phyloP scores from a whole-genome alignment of 2,329 filamentous ascomycete genomes.

The Botrytis aclada region DNA sequence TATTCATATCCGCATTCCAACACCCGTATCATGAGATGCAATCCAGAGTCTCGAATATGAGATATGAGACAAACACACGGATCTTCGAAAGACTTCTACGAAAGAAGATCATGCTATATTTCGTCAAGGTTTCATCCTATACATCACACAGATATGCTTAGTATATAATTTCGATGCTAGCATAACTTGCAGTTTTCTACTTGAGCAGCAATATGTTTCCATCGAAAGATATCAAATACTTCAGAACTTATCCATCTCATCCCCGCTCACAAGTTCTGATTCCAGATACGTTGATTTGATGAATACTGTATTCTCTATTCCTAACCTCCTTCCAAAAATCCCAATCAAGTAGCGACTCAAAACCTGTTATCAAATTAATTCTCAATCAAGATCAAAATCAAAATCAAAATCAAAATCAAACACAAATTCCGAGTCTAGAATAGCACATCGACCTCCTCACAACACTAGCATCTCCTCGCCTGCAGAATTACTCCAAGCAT shows the following conservation, averaged over 20 bases:
- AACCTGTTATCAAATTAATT: background rate
- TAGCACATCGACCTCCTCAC: background rate
- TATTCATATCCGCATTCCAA: no score
- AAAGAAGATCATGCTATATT: no score
- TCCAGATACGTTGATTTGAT: background rate
- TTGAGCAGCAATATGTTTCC: background rate
- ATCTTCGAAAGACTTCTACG: no score
- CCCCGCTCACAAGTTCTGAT: background rate
- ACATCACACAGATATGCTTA: rapidly evolving
- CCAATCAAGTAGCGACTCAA: background rate
- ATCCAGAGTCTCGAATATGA: no score
- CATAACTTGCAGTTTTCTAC: background rate
- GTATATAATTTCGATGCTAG: no score
- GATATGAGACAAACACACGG: no score
- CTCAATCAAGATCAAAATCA: no score
- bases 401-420: background rate
- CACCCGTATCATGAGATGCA: no score
- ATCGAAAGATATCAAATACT: background rate
- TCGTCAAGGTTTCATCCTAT: no score
- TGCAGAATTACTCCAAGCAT: background rate
- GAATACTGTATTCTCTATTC: background rate
- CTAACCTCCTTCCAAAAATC: background rate
- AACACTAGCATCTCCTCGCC: background rate
- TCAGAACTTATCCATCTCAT: rapidly evolving
- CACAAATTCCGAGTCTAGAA: background rate